phyloP scores from a whole-genome alignment of 2,329 filamentous ascomycete species.

The Endothia cerciana region DNA sequence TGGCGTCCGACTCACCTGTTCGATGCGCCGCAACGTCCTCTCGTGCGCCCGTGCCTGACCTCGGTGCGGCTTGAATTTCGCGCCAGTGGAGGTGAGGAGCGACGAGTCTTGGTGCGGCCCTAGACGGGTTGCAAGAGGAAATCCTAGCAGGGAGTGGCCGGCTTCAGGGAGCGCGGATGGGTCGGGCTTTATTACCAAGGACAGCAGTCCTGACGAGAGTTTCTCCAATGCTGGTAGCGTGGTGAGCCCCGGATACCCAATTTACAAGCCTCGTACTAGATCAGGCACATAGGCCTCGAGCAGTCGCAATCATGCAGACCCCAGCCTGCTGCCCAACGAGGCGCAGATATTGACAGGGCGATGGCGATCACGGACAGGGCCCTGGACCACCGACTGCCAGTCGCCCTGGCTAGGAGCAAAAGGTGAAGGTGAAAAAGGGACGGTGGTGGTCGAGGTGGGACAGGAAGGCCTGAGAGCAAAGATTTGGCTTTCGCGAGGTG shows the following conservation, averaged over 20 bases:
- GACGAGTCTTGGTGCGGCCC: conserved; percentile 26
- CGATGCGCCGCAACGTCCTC: conserved; percentile 29
- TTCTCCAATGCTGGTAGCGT: conserved; percentile 24
- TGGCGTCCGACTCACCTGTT: conserved; percentile 24
- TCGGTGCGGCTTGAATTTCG: conserved; percentile 25
- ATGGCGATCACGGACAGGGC: conserved; percentile 17
- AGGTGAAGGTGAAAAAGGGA: conserved; percentile 20
- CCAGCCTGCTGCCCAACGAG: conserved; percentile 25
- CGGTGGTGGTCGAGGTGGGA: conserved; percentile 12
- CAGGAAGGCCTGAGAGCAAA: conserved; percentile 15
- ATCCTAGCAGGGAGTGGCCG: conserved; percentile 30
- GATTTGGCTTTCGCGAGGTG: conserved; percentile 2
- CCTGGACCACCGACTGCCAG: conserved; percentile 15
- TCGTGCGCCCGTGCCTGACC: conserved; percentile 25
- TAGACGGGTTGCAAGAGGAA: conserved; percentile 26
- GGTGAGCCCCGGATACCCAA: conserved; percentile 26
- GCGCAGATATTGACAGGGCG: conserved; percentile 17
- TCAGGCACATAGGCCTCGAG: conserved; percentile 25
- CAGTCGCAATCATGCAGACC: conserved; percentile 25
- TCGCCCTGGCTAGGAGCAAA: conserved; percentile 14
- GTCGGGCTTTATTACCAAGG: conserved; percentile 26
- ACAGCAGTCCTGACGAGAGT: conserved; percentile 25
- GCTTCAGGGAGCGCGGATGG: conserved; percentile 29
- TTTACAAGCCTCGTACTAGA: conserved; percentile 24
- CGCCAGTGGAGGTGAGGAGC: conserved; percentile 24